phyloP scores from a whole-genome alignment of 768 basidiomycete species.

The Pleurotus pulmonarius region DNA sequence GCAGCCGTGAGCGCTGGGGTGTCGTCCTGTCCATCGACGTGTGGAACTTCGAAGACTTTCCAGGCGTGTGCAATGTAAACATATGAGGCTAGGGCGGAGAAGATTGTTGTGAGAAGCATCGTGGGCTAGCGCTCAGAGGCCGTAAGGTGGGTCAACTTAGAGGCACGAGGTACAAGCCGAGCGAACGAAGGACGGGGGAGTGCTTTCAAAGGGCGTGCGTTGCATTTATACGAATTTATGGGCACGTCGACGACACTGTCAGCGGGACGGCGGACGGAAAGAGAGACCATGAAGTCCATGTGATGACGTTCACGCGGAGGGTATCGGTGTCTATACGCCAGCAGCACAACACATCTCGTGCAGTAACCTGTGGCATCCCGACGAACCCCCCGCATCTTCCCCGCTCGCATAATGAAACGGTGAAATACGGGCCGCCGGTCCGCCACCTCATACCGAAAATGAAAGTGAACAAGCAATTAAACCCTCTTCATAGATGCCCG shows the following conservation, averaged over 20 bases:
- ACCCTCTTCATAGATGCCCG: too few relatives aligned
- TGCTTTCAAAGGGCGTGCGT: too few relatives aligned
- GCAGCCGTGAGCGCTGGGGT: slow-evolving; percentile 43
- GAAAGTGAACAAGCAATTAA: too few relatives aligned
- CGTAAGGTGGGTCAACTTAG: background rate
- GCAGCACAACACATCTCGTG: background rate
- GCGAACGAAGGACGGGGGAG: background rate
- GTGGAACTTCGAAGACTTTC: slow-evolving; percentile 50
- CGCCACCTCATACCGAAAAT: too few relatives aligned
- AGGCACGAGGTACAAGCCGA: background rate
- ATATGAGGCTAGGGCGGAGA: slow-evolving; percentile 18
- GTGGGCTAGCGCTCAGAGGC: background rate
- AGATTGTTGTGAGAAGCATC: background rate
- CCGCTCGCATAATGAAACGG: background rate
- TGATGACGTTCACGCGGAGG: background rate
- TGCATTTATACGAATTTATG: too few relatives aligned
- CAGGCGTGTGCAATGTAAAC: slow-evolving; percentile 28
- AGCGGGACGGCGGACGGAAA: background rate
- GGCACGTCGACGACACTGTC: background rate
- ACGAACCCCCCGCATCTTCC: background rate
- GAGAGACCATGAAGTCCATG: background rate
- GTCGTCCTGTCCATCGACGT: slow-evolving; percentile 45
- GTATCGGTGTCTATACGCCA: background rate
- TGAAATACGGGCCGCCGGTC: too few relatives aligned
- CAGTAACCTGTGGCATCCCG: background rate